Base-by-base conservation (phyloP, 768 basidiomycete species). In the Rhodosporidiobolus odoratus region DNA sequence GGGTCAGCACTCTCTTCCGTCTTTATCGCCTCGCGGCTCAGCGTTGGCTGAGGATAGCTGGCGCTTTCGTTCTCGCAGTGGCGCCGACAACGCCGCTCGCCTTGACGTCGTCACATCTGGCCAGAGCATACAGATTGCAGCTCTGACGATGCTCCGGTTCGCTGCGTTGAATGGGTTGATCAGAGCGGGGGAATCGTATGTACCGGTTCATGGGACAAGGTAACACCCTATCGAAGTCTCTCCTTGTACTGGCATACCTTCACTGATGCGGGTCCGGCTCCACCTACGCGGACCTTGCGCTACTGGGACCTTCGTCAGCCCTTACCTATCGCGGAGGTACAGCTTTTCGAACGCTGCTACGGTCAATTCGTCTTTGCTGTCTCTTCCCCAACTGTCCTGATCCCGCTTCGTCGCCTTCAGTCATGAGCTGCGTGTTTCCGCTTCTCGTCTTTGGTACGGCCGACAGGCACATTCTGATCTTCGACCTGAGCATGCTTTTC, bases 131-230 rank as follows among this genome's bases (percentile, higher is more conserved):
- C 76, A 90, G 88, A 78, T 87, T 85, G 68, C 87, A 84, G 86
- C 65, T 92, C 76, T n/a, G n/a, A 77, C 53, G 72, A 76, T 32
- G 74, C 61, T 25, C 74, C 76, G 41, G 68, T 77, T 66, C 66
- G 70, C 41, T 41, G 58, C 41, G 2, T 75, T 56, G 43, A 68
- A 47, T 65, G 72, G 76, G 52, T 77, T 53, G 67, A 69, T 25
- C 19, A 50, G 41, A 9, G 87, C 86, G 37, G 85, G 85, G 43
- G 56, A 1, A 40, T 73, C 27, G 41, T 68, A 35, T 47, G 56
- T 41, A 96, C 95, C 1, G 95, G 93, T 21, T 92, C 92, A 63
- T 98, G 95, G 95, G 95, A 99, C 80, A 95, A 94, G 81, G 94
- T 65, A n/a, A 25, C 54, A 16, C 12, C 25, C 19, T 16, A 13